Percentiles rank a stretch among this genome's conserved stretches.
phyloP scores from a whole-genome alignment of 2,329 filamentous ascomycete species.

The Sarocladiaceae sp. region DNA sequence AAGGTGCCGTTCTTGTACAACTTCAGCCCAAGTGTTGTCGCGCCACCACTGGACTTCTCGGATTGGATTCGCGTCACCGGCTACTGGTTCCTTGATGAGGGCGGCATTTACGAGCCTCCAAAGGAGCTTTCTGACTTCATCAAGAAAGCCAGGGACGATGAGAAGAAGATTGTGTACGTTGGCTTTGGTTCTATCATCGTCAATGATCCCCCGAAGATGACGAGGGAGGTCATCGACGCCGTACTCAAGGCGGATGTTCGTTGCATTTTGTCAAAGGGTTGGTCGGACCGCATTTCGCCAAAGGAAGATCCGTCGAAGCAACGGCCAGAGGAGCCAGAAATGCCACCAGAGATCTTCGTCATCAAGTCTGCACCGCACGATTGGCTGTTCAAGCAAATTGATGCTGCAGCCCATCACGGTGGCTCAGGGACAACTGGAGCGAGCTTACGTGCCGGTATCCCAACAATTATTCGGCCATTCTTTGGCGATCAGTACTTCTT shows the following conservation, averaged over 20 bases:
- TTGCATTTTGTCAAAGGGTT: slow-evolving; percentile 93
- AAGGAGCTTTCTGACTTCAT: slow-evolving; percentile 78
- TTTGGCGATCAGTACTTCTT: slow-evolving; percentile 99
- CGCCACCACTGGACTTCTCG: slow-evolving; percentile 88
- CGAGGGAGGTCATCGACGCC: slow-evolving; percentile 87
- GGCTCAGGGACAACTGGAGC: slow-evolving; percentile 94
- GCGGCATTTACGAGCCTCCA: slow-evolving; percentile 63
- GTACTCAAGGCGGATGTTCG: slow-evolving; percentile 88
- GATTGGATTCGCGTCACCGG: slow-evolving; percentile 98
- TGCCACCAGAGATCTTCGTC: slow-evolving; percentile 75
- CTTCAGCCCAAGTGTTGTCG: slow-evolving; percentile 91
- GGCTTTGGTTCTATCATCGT: slow-evolving; percentile 97
- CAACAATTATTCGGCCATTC: slow-evolving; percentile 93
- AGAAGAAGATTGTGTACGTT: slow-evolving; percentile 92
- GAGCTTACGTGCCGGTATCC: slow-evolving; percentile 82
- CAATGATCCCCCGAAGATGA: slow-evolving; percentile 81
- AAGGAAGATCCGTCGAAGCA: slow-evolving; percentile 34
- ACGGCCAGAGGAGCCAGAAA: slow-evolving; percentile 57
- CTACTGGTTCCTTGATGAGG: slow-evolving; percentile 95
- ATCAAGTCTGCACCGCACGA: slow-evolving; percentile 93
- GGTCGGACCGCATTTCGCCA: slow-evolving; percentile 71
- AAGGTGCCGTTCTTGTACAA: slow-evolving; percentile 99
- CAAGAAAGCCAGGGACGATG: slow-evolving; percentile 70
- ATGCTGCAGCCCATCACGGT: slow-evolving; percentile 91
- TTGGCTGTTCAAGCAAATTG: slow-evolving; percentile 92